A percentile compares a stretch with the other conserved stretches of the same genome.
Evolutionary conservation across 2,329 filamentous ascomycete genomes (phyloP).

Genomic region (Thermothelomyces thermophilus): DNA sequence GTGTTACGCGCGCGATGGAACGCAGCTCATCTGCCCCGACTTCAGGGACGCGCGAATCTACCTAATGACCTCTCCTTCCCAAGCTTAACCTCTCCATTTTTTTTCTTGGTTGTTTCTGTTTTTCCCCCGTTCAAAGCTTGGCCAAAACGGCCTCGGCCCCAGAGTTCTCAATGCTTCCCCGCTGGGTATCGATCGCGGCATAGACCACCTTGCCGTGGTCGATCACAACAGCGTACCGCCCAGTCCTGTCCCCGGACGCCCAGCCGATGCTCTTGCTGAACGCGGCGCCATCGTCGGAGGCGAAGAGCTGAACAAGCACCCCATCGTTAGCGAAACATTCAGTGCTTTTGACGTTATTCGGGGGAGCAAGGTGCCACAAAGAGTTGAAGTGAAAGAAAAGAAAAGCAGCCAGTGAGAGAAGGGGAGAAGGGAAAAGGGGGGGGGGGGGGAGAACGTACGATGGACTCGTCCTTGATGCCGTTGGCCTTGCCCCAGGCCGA

Average conservation of each 20-base stretch:
- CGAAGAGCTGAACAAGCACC: conserved; percentile 52
- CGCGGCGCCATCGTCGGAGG: conserved; percentile 59
- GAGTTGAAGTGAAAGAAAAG: not conserved
- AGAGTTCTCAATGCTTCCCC: conserved; percentile 40
- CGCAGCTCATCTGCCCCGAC: not conserved
- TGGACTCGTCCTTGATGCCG: conserved; percentile 60
- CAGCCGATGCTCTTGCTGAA: conserved; percentile 77
- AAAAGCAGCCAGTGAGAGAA: not conserved
- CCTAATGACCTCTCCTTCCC: conserved; percentile 2
- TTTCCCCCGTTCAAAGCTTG: conserved; percentile 39
- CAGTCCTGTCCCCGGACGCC: conserved; percentile 66
- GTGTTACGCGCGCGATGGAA: not conserved
- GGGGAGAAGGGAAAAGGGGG: not conserved
- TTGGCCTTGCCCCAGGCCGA: conserved; percentile 88
- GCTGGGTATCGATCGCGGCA: conserved; percentile 62
- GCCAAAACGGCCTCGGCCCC: conserved; percentile 49
- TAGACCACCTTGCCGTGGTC: conserved; percentile 81
- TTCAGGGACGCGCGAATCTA: conserved; percentile 8
- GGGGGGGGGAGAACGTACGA: conserved; percentile 35
- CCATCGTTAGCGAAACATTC: not conserved
- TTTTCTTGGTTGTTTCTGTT: not conserved
- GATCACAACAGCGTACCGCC: conserved; percentile 71
- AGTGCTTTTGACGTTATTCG: too few relatives aligned
- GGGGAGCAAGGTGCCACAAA: too few relatives aligned
- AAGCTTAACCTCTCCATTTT: too few relatives aligned